Evolutionary conservation across 2,329 filamentous ascomycete species (phyloP), one percentile per base, ranked within the genome.

Genomic region (Drechslera avenae): DNA sequence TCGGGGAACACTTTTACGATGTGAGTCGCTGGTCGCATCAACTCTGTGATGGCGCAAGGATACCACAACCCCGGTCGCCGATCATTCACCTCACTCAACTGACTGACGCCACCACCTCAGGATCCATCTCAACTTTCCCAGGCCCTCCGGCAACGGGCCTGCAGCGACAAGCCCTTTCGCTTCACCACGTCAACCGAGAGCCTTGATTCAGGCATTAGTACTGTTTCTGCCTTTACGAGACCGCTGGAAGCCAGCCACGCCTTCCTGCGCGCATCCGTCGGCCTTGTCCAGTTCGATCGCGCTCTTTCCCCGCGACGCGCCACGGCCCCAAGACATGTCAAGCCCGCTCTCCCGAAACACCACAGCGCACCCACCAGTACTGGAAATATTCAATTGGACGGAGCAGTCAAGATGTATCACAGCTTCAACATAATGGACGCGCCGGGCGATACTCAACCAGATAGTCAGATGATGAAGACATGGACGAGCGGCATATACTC

Each of bases 381-480:
- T 14, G 61, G 42, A 16, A 51, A 59, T 30, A 49, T 64, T 42
- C 60, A 67, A 37, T 39, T 47, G 7, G 56, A 54, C 13, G 48
- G 46, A 33, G 57, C 48, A 14, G 50, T 37, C 32, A 73, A 59
- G 23, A 71, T 71, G 67, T 50, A 59, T 46, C 59, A 65, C 23
- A 75, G 73, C 28, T 78, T 78, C 53, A 73, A 63, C 28, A 73
- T 65, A 39, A 68, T 70, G 41, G 71, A 71, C 50, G 62, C 56
- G 14, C 66, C 67, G 2, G 77, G 76, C 41, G 78, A 80, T 53
- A 80, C 78, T 1, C 78, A 80, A 64, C 71, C 73, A 18, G 75
- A 77, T 46, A 77, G 76, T 45, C 78, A 80, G 56, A 73, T 79
- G 37, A 76, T 77, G 60, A 73, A 65, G 39, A 62, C 75, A 17